These are phyloP conservation scores for Penicillium canariense DNA, from an alignment of 495 filamentous ascomycete species.

Conservation along the genomic window DNA sequence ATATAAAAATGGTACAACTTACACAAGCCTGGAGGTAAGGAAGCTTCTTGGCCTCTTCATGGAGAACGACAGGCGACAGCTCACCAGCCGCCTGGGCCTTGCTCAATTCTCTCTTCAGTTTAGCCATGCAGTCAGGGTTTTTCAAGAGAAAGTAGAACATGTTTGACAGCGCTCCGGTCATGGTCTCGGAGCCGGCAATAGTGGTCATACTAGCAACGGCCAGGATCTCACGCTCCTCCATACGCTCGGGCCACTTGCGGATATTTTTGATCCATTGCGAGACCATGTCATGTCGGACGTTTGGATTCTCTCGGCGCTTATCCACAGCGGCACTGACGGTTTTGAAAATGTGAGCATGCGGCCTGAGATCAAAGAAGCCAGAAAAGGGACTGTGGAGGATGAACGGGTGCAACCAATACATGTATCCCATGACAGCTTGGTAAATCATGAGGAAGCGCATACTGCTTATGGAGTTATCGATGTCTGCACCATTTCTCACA, in stretches of 20 bases:
- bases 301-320: conserved; percentile 34
- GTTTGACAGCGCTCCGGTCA: conserved; percentile 36
- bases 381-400: conserved; percentile 44
- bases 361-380: conserved; percentile 37
- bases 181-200: conserved; percentile 47
- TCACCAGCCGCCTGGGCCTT: conserved; percentile 23
- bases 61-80: conserved; percentile 25
- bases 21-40: conserved; percentile 40
- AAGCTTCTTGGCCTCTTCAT: conserved; percentile 28
- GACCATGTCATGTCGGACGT: conserved; percentile 42
- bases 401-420: conserved; percentile 36
- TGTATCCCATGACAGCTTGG: conserved; percentile 38
- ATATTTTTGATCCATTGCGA: conserved; percentile 42
- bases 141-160: conserved; percentile 37
- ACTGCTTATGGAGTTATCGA: conserved; percentile 42
- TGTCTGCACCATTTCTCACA: conserved; percentile 35
- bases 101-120: conserved; percentile 37
- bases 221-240: conserved; percentile 41
- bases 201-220: conserved; percentile 37
- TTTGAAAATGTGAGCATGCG: conserved; percentile 42
- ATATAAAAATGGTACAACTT: not conserved
- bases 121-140: conserved; percentile 29
- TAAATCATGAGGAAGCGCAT: conserved; percentile 38
- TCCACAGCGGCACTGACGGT: conserved; percentile 41
- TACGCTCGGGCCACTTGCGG: conserved; percentile 35